Conservation (phyloP, 352 stramenopile genomes). For the Phytopythium oedochilum region DNA sequence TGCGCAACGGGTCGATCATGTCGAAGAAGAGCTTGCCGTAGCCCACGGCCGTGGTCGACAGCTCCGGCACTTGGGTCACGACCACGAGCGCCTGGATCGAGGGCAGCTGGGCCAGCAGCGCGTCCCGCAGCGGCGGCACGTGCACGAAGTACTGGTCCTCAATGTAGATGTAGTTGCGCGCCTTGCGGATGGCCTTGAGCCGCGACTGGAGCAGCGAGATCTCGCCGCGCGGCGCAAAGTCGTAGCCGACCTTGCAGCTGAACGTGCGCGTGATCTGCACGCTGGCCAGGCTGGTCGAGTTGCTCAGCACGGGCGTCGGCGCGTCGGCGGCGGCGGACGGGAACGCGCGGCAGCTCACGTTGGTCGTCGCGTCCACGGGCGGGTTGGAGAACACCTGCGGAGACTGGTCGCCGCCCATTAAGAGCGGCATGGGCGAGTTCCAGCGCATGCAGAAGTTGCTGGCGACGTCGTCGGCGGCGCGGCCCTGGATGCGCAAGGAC, state of each 20-base stretch:
- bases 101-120: slow-evolving; percentile 37
- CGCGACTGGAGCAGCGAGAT: slow-evolving; percentile 37
- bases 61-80: slow-evolving; percentile 24
- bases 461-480: slow-evolving; percentile 40
- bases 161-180: slow-evolving; percentile 65
- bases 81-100: slow-evolving; percentile 44
- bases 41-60: slow-evolving; percentile 17
- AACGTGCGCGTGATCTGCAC: slow-evolving; percentile 58
- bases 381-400: slow-evolving; percentile 40
- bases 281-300: slow-evolving; percentile 16
- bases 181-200: slow-evolving; percentile 46
- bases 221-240: slow-evolving; percentile 51
- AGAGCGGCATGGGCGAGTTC: slow-evolving; percentile 32
- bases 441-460: slow-evolving; percentile 51
- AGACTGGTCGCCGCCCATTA: slow-evolving; percentile 6
- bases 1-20: slow-evolving; percentile 35
- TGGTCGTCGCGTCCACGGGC: slow-evolving; percentile 12
- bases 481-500: slow-evolving; percentile 34
- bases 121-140: slow-evolving; percentile 37
- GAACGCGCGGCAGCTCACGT: slow-evolving; percentile 1
- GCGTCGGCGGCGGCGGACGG: slow-evolving; percentile 7
- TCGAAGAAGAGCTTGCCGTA: slow-evolving; percentile 61
- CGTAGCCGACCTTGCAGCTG: slow-evolving; percentile 46
- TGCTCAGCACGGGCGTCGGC: background rate
- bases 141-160: slow-evolving; percentile 65